Conservation (phyloP, 306 rosid genomes). For the Mimosa bimucronata region DNA sequence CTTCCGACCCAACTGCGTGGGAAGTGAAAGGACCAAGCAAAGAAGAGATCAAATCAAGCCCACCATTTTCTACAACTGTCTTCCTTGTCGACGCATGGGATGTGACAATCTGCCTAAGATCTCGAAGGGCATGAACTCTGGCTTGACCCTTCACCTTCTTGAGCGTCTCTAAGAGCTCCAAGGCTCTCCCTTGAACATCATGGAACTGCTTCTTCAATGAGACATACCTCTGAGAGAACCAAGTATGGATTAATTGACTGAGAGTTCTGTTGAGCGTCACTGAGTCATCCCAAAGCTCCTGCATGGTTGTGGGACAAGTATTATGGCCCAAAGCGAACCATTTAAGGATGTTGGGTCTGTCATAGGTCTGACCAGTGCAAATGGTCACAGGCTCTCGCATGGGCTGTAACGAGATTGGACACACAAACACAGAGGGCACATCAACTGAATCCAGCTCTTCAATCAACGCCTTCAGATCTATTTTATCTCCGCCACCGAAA, state of each 20-base stretch:
- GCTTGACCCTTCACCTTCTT: constrained; percentile 77
- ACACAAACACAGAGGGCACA: constrained; percentile 73
- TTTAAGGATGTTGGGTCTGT: constrained; percentile 70
- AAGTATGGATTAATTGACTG: constrained; percentile 57
- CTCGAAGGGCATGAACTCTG: constrained; percentile 66
- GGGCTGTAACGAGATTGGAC: constrained; percentile 81
- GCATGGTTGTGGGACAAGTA: constrained; percentile 90
- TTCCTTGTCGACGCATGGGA: constrained; percentile 52
- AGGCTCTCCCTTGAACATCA: constrained; percentile 65
- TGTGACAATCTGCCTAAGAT: constrained; percentile 51
- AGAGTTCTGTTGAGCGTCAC: constrained; percentile 71
- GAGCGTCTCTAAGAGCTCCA: constrained; percentile 58
- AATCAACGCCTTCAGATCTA: constrained; percentile 67
- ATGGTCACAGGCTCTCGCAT: constrained; percentile 87
- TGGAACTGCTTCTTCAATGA: constrained; percentile 69
- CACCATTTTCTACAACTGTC: constrained; percentile 52
- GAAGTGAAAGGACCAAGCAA: constrained; percentile 80
- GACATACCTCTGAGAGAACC: constrained; percentile 67
- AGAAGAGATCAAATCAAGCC: constrained; percentile 52
- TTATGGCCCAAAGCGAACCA: constrained; percentile 80
- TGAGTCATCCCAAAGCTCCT: constrained; percentile 80
- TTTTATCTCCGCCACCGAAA: constrained; percentile 38
- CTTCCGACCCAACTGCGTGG: constrained; percentile 80
- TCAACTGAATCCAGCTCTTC: constrained; percentile 65
- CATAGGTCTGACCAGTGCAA: constrained; percentile 92